phyloP scores from a whole-genome alignment of 768 basidiomycete genomes.

The Fibroporia radiculosa region DNA sequence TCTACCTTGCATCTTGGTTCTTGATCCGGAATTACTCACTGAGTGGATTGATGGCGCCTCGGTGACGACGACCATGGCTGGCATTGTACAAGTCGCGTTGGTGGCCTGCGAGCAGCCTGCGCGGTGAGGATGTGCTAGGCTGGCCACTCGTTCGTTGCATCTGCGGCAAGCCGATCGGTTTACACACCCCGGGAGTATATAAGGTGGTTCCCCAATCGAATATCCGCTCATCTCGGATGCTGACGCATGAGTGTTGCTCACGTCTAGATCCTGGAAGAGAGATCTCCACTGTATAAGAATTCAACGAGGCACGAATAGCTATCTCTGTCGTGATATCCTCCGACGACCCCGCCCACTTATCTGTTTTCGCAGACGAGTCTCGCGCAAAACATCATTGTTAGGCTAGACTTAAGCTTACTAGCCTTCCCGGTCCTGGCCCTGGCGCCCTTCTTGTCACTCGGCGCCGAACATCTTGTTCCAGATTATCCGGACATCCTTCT shows the following conservation, averaged over 20 bases:
- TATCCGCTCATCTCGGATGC: constrained; percentile 15
- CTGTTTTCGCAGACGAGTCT: not conserved
- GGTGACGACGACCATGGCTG: too few species aligned
- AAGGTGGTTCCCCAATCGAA: too few species aligned
- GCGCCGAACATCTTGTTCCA: not conserved
- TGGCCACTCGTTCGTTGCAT: too few species aligned
- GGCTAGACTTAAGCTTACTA: too few species aligned
- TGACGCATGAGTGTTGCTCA: constrained; percentile 2
- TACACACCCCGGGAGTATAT: too few species aligned
- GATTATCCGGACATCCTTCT: not conserved
- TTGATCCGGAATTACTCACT: too few species aligned
- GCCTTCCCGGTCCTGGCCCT: not conserved
- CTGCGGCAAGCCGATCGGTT: too few species aligned
- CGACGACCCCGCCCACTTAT: not conserved
- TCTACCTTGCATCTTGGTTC: too few species aligned
- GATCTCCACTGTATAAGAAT: not conserved
- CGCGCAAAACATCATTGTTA: not conserved
- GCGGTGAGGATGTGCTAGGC: too few species aligned
- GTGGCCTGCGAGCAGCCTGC: too few species aligned
- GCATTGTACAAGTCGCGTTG: too few species aligned
- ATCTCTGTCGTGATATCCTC: not conserved
- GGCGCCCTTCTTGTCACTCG: not conserved
- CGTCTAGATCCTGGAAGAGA: not conserved
- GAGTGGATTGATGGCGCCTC: too few species aligned
- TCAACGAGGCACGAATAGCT: not conserved